A percentile compares a stretch with the other conserved stretches of the same genome.
phyloP scores from a whole-genome alignment of 345 rosid genomes.

The Carallia brachiata region DNA sequence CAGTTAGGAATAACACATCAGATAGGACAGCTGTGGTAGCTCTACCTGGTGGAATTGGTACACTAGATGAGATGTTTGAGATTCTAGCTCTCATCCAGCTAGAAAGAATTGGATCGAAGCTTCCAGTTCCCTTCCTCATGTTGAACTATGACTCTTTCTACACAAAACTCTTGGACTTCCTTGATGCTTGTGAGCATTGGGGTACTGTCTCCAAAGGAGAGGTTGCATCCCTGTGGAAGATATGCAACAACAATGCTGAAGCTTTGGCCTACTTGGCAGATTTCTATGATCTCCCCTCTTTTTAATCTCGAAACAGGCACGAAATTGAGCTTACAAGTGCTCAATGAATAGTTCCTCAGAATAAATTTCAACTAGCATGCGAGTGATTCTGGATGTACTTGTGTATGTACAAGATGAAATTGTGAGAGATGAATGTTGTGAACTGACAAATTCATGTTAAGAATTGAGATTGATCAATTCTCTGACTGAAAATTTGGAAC shows the following conservation, averaged over 20 bases:
- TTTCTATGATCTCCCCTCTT: conserved; percentile 49
- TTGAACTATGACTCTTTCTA: conserved; percentile 87
- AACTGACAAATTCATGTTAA: too few species aligned
- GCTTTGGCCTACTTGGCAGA: conserved; percentile 67
- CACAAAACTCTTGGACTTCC: conserved; percentile 68
- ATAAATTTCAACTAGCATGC: too few species aligned
- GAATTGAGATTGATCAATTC: too few species aligned
- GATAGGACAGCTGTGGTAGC: conserved; percentile 79
- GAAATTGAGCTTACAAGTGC: conserved; percentile 25
- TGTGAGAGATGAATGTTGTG: too few species aligned
- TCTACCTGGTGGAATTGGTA: conserved; percentile 90
- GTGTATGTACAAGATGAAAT: too few species aligned
- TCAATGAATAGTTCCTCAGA: conserved; percentile 5
- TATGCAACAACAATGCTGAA: conserved; percentile 66
- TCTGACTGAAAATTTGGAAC: too few species aligned
- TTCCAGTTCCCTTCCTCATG: conserved; percentile 78
- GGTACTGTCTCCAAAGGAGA: conserved; percentile 78
- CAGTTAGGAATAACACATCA: conserved; percentile 43
- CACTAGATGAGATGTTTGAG: conserved; percentile 88
- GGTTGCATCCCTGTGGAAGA: conserved; percentile 72
- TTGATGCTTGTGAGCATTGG: conserved; percentile 65
- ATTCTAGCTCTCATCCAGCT: conserved; percentile 79
- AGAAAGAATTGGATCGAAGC: conserved; percentile 66
- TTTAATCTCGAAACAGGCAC: not conserved
- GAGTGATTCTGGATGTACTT: too few species aligned